Evolutionary conservation across 805 yeast species (phyloP).

Genomic region (Candida nitratophila): DNA sequence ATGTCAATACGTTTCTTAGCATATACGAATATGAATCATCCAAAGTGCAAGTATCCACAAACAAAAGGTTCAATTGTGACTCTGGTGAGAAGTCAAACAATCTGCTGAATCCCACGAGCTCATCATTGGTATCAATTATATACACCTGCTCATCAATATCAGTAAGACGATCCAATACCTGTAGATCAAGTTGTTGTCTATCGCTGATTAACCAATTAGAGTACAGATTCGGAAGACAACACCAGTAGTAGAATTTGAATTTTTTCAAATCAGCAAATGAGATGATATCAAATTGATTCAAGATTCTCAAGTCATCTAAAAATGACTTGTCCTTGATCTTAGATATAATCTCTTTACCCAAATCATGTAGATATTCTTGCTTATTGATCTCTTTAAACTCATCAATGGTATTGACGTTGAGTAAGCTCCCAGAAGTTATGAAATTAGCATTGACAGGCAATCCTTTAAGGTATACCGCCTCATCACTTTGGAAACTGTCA

Average conservation of each 20-base stretch:
- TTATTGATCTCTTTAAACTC: slow-evolving; percentile 73
- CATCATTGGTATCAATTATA: slow-evolving; percentile 1
- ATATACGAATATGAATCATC: slow-evolving; percentile 13
- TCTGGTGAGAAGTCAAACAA: slow-evolving; percentile 4
- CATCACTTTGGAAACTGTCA: slow-evolving; percentile 23
- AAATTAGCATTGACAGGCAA: slow-evolving; percentile 14
- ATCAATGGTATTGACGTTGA: slow-evolving; percentile 77
- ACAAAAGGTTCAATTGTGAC: slow-evolving; percentile 9
- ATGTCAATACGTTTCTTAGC: slow-evolving; percentile 19
- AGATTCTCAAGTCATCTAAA: slow-evolving; percentile 31
- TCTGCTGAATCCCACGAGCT: slow-evolving; percentile 5
- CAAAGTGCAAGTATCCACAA: slow-evolving; percentile 20
- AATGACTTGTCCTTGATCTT: slow-evolving; percentile 28
- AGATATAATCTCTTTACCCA: slow-evolving; percentile 23
- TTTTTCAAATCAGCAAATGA: slow-evolving; percentile 86
- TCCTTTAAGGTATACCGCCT: neutral
- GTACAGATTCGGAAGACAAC: slow-evolving; percentile 64
- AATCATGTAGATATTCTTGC: slow-evolving; percentile 39
- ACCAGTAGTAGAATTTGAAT: slow-evolving; percentile 86
- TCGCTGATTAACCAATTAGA: slow-evolving; percentile 38
- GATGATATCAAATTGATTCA: slow-evolving; percentile 43
- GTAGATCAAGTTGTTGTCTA: neutral
- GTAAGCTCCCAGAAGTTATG: slow-evolving; percentile 27
- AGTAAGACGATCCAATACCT: neutral
- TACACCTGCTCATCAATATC: slow-evolving; percentile 10